Evolutionary conservation across 75 land plant species (phyloP).

Genomic region (Selaginella tamariscina): DNA sequence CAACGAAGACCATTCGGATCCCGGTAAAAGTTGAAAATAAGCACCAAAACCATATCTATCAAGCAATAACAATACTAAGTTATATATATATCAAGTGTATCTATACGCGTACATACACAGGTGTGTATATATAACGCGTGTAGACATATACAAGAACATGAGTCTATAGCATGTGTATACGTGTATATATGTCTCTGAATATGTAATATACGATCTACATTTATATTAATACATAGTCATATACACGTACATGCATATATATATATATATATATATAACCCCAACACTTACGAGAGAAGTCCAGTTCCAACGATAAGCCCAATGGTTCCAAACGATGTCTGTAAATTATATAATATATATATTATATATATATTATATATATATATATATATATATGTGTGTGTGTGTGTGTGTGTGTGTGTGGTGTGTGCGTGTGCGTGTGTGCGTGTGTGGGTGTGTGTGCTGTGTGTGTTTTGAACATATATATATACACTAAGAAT

Average conservation of each 20-base stretch:
- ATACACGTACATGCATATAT: no score
- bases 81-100: no score
- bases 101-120: no score
- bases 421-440: not conserved
- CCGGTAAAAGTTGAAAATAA: slow-evolving; percentile 81
- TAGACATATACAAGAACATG: no score
- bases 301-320: slow-evolving; percentile 61
- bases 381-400: not conserved
- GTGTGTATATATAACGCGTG: no score
- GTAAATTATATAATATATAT: slow-evolving; percentile 13
- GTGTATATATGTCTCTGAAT: no score
- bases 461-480: not conserved
- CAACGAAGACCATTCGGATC: slow-evolving; percentile 93
- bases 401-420: not conserved
- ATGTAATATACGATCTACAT: no score
- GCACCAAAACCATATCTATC: slow-evolving; percentile 97
- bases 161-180: no score
- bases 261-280: not conserved
- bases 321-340: slow-evolving; percentile 92
- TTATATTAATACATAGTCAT: no score
- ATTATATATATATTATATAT: not conserved
- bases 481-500: not conserved
- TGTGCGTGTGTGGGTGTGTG: not conserved
- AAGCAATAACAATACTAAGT: no score
- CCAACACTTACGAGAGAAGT: slow-evolving; percentile 65